Base-by-base conservation (phyloP, 768 basidiomycete species). In the Neoboletus magnificus region DNA sequence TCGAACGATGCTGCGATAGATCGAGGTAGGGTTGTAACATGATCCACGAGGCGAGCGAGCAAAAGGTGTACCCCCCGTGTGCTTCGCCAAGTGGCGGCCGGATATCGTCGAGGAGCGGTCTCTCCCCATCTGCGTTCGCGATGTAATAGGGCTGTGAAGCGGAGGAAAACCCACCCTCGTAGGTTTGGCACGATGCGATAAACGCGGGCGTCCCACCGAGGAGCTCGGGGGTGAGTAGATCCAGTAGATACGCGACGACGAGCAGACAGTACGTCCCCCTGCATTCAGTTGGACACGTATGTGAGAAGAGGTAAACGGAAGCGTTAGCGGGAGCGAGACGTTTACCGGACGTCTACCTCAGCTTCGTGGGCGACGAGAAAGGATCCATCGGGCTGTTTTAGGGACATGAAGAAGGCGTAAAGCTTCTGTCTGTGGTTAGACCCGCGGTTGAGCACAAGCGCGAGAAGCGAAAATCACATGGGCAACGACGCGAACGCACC, bases 41-140 rank as follows among this genome's bases (percentile, higher is more conserved):
- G 27, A 89, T 78, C 85, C 92, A 91, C 18, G 88, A 83, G 0
- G 93, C 92, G 27, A 94, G 77, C 9, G 92, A 84, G 68, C 97
- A 99, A 70, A 93, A 97, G 0, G 96, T 93, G 73, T 99, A 98
- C 0, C 97, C 97, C 8, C 97, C 97, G 60, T 99, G 97, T 0
- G 97, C 94, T 72, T 99, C 97, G 11, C 96, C 96, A 22, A 97
- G 84, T 0, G 88, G 77, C 0, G 94, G 90, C 0, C 87, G 80
- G 1, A 85, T 81, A 3, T 70, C 68, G 3, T 71, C 62, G 40
- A 82, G 70, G 22, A 77, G 44, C 2, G 72, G 57, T n/a, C 30
- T 42, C 4, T 35, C 53, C n/a, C 16, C 48, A 30, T 61, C 58
- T n/a, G 33, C 32, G n/a, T 52, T 53, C 25, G 73, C 61, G 16